A percentile compares a stretch with the other conserved stretches of the same genome.
phyloP scores from a whole-genome alignment of 2,329 filamentous ascomycete genomes.

The Phialocephala subalpina region DNA sequence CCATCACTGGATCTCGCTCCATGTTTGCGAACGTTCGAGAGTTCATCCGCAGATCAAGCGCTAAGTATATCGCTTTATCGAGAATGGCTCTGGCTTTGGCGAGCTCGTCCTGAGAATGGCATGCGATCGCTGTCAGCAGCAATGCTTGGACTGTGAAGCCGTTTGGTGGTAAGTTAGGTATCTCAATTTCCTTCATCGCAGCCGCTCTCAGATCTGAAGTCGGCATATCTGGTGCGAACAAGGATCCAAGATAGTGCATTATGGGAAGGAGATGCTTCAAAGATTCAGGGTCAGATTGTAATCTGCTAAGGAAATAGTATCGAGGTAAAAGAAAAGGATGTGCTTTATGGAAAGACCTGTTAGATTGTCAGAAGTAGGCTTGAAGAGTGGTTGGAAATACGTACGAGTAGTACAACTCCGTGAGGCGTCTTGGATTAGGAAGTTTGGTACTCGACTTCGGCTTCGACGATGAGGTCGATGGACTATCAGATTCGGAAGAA shows the following conservation, averaged over 20 bases:
- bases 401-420: constrained; percentile 39
- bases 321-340: constrained; percentile 49
- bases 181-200: constrained; percentile 35
- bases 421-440: constrained; percentile 34
- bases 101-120: constrained; percentile 46
- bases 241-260: constrained; percentile 50
- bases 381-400: constrained; percentile 23
- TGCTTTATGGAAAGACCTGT: constrained; percentile 45
- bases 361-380: constrained; percentile 37
- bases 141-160: constrained; percentile 48
- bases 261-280: constrained; percentile 42
- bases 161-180: constrained; percentile 39
- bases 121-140: constrained; percentile 47
- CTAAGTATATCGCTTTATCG: constrained; percentile 62
- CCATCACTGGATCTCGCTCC: constrained; percentile 46
- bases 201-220: constrained; percentile 45
- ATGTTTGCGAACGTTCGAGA: constrained; percentile 58
- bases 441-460: constrained; percentile 16
- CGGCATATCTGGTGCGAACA: constrained; percentile 44
- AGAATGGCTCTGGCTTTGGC: constrained; percentile 41
- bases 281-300: constrained; percentile 45
- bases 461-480: constrained; percentile 29
- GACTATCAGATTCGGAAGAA: constrained; percentile 31
- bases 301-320: constrained; percentile 43
- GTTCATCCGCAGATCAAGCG: constrained; percentile 68